Base-by-base conservation (phyloP, 2,329 filamentous ascomycete species). In the Curvularia sp. region DNA sequence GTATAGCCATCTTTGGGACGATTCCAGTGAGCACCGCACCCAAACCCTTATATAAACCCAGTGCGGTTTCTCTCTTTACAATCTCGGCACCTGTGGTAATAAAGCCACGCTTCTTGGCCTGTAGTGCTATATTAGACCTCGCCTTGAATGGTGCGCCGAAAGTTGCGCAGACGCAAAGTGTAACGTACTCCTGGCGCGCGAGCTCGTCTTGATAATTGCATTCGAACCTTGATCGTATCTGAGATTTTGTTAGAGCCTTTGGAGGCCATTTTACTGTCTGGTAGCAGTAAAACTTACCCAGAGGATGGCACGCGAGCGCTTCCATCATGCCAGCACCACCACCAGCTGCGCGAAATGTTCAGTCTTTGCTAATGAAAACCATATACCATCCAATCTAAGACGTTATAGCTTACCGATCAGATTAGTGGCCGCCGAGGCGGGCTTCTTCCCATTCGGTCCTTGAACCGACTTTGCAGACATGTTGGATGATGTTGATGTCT, bases 291-390 rank as follows among this genome's bases (percentile, higher is more conserved):
- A 15, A 69, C 84, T 71, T 84, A 94, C 91, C 91, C 58, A 98
- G 86, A 62, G 95, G 95, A 83, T 99, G 95, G 79, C 95, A 99
- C 53, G 83, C 93, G 63, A 99, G 88, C 48, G 95, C 95, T 81
- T 99, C 95, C 93, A 98, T 98, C 94, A 98, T 97, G 74, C 95
- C 95, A 70, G 95, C 95, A 79, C 92, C 92, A 76, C 95, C 95
- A 76, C 95, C 95, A 77, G 95, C 95, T 96, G 70, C 69, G 38
- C 39, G n/a, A 47, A 15, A 23, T 51, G 43, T 61, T 71, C 50
- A 73, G 63, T 42, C 51, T 43, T 41, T 49, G 55, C 36, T 53
- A 38, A 43, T 32, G 25, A 23, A 38, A 23, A 27, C 15, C 25
- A 21, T 18, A 18, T 21, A 28, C 52, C 21, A 43, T 21, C 36